phyloP scores from a whole-genome alignment of 2,329 filamentous ascomycete species.

The Paraconiothyrium brasiliense region DNA sequence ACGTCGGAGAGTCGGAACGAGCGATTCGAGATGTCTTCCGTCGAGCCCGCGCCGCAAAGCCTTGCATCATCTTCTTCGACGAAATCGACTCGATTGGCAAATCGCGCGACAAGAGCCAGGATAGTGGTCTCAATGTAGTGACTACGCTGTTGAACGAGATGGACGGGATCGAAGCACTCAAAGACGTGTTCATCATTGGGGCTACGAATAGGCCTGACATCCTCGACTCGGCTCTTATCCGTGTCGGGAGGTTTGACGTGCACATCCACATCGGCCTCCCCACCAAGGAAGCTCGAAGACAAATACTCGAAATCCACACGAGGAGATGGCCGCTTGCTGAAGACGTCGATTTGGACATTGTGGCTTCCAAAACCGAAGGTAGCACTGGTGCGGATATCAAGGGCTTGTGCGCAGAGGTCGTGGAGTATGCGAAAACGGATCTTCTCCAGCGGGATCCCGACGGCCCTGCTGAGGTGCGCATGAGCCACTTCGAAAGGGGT shows the following conservation, averaged over 20 bases:
- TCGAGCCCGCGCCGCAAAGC: slow-evolving; percentile 83
- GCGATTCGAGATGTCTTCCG: slow-evolving; percentile 85
- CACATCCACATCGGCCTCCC: slow-evolving; percentile 88
- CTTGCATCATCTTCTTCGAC: slow-evolving; percentile 96
- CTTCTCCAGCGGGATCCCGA: slow-evolving; percentile 38
- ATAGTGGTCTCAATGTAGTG: slow-evolving; percentile 79
- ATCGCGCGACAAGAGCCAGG: slow-evolving; percentile 59
- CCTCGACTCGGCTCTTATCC: slow-evolving; percentile 84
- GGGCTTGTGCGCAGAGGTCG: slow-evolving; percentile 59
- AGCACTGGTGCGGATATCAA: slow-evolving; percentile 88
- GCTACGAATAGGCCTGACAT: slow-evolving; percentile 91
- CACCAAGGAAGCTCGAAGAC: slow-evolving; percentile 73
- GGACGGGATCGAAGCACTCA: slow-evolving; percentile 89
- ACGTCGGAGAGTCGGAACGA: slow-evolving; percentile 93
- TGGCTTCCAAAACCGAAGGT: slow-evolving; percentile 75
- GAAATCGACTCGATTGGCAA: slow-evolving; percentile 89
- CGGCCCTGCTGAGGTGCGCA: slow-evolving; percentile 48
- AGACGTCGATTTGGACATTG: slow-evolving; percentile 71
- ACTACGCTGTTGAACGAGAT: slow-evolving; percentile 93
- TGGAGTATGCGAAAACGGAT: slow-evolving; percentile 47
- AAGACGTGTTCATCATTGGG: slow-evolving; percentile 85
- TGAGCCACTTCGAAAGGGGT: slow-evolving; percentile 60
- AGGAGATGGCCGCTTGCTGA: slow-evolving; percentile 66
- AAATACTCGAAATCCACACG: slow-evolving; percentile 77
- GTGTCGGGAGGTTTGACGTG: slow-evolving; percentile 85